Conservation (phyloP, 768 basidiomycete species). For the Suillus cothurnatus region DNA sequence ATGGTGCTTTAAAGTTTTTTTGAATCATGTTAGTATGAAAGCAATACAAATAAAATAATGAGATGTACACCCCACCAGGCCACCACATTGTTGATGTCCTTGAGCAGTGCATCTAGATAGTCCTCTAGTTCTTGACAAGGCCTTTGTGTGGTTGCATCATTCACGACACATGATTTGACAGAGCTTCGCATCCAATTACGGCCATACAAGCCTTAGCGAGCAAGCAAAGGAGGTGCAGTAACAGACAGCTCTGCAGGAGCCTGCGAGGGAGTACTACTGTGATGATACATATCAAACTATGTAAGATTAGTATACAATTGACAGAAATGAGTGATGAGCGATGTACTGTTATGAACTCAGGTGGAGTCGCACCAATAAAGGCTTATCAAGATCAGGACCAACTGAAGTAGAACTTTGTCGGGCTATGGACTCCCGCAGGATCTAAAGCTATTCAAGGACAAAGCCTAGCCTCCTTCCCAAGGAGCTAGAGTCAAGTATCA, state of each 20-base stretch:
- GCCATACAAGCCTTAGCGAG: background rate
- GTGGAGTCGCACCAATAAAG: too few species aligned
- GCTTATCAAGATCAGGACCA: too few species aligned
- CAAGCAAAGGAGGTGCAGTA: background rate
- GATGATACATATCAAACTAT: background rate
- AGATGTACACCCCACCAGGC: constrained; percentile 11
- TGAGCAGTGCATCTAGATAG: constrained; percentile 7
- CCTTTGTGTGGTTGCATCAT: background rate
- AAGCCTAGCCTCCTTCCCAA: too few species aligned
- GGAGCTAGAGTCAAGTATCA: too few species aligned
- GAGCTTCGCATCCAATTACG: background rate
- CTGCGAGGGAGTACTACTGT: background rate
- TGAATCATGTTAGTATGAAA: background rate
- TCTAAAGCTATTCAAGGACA: too few species aligned
- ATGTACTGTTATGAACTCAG: too few species aligned
- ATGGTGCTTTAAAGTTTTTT: constrained; percentile 11
- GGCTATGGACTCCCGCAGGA: too few species aligned
- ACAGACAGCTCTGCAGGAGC: background rate
- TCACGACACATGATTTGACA: background rate
- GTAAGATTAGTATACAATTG: background rate
- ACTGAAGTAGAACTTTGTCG: too few species aligned
- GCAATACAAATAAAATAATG: background rate
- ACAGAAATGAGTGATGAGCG: too few species aligned
- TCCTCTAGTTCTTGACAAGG: constrained; percentile 4
- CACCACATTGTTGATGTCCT: constrained; percentile 4